Evolutionary conservation across 2,329 filamentous ascomycete species (phyloP).

Genomic region (Aspergillus glaucus): DNA sequence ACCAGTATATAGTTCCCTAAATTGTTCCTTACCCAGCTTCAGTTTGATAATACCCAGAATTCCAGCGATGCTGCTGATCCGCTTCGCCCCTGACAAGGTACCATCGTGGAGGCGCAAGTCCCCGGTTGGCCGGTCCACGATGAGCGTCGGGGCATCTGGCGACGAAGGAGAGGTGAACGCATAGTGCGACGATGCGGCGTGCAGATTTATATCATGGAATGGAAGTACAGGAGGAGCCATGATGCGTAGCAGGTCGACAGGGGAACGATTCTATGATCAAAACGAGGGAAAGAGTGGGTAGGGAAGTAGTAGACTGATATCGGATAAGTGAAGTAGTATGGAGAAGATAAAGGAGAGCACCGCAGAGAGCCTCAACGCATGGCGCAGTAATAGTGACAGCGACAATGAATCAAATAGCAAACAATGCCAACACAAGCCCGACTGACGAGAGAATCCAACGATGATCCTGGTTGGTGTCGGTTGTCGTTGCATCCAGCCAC

Average conservation of each 20-base stretch:
- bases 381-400: too few relatives aligned
- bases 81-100: conserved; percentile 66
- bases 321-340: conserved; percentile 2
- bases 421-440: too few relatives aligned
- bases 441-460: too few relatives aligned
- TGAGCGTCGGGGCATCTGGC: conserved; percentile 76
- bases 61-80: conserved; percentile 89
- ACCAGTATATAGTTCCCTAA: background rate
- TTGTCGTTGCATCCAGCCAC: too few relatives aligned
- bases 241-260: conserved; percentile 2
- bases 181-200: conserved; percentile 85
- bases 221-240: conserved; percentile 50
- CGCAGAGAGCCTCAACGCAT: too few relatives aligned
- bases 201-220: conserved; percentile 95
- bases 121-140: conserved; percentile 86
- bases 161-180: conserved; percentile 95
- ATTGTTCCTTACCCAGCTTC: conserved; percentile 64
- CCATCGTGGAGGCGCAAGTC: conserved; percentile 82
- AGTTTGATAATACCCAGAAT: conserved; percentile 92
- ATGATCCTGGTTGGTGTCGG: too few relatives aligned
- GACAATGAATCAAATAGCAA: too few relatives aligned
- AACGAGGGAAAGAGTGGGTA: conserved; percentile 24
- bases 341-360: background rate
- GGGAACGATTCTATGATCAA: background rate
- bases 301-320: background rate